Base-by-base conservation (phyloP, 805 yeast genomes). In the Starmerella bombicola region DNA sequence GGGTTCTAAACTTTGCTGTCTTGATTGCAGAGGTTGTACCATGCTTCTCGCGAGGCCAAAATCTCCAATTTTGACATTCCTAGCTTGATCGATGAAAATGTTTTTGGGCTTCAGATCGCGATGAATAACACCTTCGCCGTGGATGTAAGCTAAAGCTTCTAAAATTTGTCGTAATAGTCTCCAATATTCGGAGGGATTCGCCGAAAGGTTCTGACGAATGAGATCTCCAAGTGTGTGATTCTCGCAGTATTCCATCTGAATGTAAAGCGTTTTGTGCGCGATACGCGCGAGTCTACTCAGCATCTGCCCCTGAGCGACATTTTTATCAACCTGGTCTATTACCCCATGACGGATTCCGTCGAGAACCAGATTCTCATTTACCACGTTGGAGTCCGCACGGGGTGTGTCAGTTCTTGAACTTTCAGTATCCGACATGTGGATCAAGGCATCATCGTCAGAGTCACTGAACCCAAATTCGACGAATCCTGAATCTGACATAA, bases 221-320 rank as follows among this genome's bases (percentile, higher is more conserved):
- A 91, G 64, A 61, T 91, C 95, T 38, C 72, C 71, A 22, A 91
- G 62, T 0, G 99, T 88, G 43, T 82, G 83, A 55, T 88, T 91
- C 55, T 91, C 98, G 62, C 99, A 91, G 54, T 91, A 91, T 59
- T 91, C 98, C 99, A 91, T 91, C 56, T 91, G 99, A 50, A 91
- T 91, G 57, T 82, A 91, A 23, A 91, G 61, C 0, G 93, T 84
- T 39, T 86, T 80, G 15, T 32, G 38, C 8, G 43, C 32, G 21
- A 38, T 25, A 10, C 26, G 22, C 1, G 47, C 21, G 23, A 46
- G n/a, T 26, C 40, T 22, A 2, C 18, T 8, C 19, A 36, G 21
- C 8, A 46, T 13, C 8, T 23, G 5, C 23, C 21, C 35, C 8
- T 21, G 12, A 6, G 20, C 5, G 6, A 9, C 16, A 32, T 20